These are phyloP conservation scores for Trichosporon sp. DNA, from an alignment of 1,284 basidiomycete species.

Conservation along the genomic window DNA sequence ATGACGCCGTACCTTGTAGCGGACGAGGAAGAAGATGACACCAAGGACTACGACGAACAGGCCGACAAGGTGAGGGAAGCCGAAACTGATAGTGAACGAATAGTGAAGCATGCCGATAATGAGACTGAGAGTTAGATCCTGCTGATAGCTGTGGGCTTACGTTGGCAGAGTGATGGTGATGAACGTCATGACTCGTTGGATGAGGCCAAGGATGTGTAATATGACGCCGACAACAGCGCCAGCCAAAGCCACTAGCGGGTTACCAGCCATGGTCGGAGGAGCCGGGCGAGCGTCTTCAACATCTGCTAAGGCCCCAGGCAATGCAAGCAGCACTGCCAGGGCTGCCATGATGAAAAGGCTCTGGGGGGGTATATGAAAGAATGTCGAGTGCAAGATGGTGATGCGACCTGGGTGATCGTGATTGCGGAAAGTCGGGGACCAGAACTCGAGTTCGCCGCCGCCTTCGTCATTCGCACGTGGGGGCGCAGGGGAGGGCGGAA, in stretches of 20 bases:
- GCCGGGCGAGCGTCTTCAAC: constrained; percentile 9
- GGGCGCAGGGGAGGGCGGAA: not conserved
- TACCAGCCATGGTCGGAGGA: constrained; percentile 21
- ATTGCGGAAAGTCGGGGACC: not conserved
- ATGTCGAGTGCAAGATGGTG: not conserved
- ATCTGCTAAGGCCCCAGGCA: not conserved
- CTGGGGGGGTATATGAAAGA: not conserved
- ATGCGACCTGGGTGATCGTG: not conserved
- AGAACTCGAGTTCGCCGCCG: not conserved
- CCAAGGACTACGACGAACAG: constrained; percentile 65
- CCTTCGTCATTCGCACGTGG: constrained; percentile 1
- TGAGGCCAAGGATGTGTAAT: constrained; percentile 72
- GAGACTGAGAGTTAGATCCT: constrained; percentile 47
- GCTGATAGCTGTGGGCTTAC: constrained; percentile 27
- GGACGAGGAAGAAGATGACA: constrained; percentile 73
- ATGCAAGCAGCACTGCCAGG: constrained; percentile 8
- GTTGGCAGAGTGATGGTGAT: constrained; percentile 73
- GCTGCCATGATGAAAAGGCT: not conserved
- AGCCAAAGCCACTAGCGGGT: constrained; percentile 67
- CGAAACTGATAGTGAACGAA: constrained; percentile 81
- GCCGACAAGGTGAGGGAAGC: constrained; percentile 79
- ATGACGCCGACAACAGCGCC: constrained; percentile 82
- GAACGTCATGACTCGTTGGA: constrained; percentile 65
- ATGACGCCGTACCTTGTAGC: constrained; percentile 71
- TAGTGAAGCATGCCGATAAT: constrained; percentile 67